Base-by-base conservation (phyloP, 2,329 filamentous ascomycete species). In the Decorospora gaudefroyi region DNA sequence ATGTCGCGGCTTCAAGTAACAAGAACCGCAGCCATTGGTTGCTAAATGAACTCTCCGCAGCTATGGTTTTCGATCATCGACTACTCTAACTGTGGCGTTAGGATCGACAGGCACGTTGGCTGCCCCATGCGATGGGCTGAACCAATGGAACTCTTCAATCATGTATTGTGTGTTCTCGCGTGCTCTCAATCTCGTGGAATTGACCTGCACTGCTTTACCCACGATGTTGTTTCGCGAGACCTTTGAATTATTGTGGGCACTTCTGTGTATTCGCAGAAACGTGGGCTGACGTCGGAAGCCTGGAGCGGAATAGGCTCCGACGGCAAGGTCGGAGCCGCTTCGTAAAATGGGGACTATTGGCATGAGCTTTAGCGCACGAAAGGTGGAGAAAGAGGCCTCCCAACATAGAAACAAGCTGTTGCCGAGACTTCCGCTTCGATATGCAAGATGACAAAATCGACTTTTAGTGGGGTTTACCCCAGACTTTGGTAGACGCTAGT, bases 1-100 rank as follows among this genome's bases (percentile, higher is more conserved):
- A 42, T 28, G 22, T 33, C 15, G 42, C 36, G 37, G 26, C 46
- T 29, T 42, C 53, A 55, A 44, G 53, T 59, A 59, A 59, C 43
- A 53, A 16, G 13, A 53, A 51, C 17, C 19, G n/a, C 12, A 6
- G 2, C 27, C 4, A 56, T 56, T 58, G 50, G 55, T 16, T 42
- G 8, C 18, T 3, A 21, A 22, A 23, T 8, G 12, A 11, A 27
- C 10, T n/a, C 25, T 17, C n/a, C 28, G 19, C 17, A 44, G 19
- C 12, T 16, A 34, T 22, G 26, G 27, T 18, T 39, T 16, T 27
- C 21, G 29, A 38, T 19, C 34, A 28, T 27, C 34, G 29, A 36
- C 29, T 17, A 11, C 42, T 17, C 11, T 13, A 17, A 36, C 25
- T 43, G 40, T 29, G 46, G 39, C 38, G 38, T 31, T 30, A 25